phyloP scores from a whole-genome alignment of 2,329 filamentous ascomycete species.

The Botryosphaeria agaves region DNA sequence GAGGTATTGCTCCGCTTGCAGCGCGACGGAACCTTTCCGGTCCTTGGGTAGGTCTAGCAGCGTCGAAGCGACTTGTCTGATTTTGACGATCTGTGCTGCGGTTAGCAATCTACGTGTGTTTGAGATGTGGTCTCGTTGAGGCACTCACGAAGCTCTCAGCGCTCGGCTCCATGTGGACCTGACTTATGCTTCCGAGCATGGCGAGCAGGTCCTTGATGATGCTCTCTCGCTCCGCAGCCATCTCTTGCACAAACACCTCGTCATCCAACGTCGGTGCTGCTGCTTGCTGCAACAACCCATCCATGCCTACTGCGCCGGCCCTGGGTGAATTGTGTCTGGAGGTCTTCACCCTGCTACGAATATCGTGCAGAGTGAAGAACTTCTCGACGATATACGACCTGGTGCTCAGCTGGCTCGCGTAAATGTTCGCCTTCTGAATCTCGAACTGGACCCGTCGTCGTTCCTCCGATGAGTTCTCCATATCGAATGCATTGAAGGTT shows the following conservation, averaged over 20 bases:
- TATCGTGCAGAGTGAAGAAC: slow-evolving; percentile 61
- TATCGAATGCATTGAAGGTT: slow-evolving; percentile 9
- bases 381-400: slow-evolving; percentile 75
- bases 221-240: slow-evolving; percentile 60
- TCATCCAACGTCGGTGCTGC: slow-evolving; percentile 24
- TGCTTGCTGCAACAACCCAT: slow-evolving; percentile 13
- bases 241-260: too few species aligned
- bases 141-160: slow-evolving; percentile 43
- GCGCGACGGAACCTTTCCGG: slow-evolving; percentile 32
- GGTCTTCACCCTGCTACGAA: slow-evolving; percentile 30
- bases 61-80: slow-evolving; percentile 68
- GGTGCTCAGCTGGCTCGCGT: slow-evolving; percentile 63
- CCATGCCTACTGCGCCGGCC: slow-evolving; percentile 19
- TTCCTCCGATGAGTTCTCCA: slow-evolving; percentile 18
- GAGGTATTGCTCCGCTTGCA: slow-evolving; percentile 53
- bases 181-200: slow-evolving; percentile 60
- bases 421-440: slow-evolving; percentile 85
- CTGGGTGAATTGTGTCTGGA: slow-evolving; percentile 17
- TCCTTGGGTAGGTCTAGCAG: slow-evolving; percentile 46
- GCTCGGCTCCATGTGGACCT: slow-evolving; percentile 68
- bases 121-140: too few species aligned
- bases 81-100: slow-evolving; percentile 50
- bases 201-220: slow-evolving; percentile 65
- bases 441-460: slow-evolving; percentile 50
- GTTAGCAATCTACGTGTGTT: slow-evolving; percentile 9